Evolutionary conservation across 1,284 basidiomycete genomes (phyloP).

Genomic region (Apiotrichum gracile): DNA sequence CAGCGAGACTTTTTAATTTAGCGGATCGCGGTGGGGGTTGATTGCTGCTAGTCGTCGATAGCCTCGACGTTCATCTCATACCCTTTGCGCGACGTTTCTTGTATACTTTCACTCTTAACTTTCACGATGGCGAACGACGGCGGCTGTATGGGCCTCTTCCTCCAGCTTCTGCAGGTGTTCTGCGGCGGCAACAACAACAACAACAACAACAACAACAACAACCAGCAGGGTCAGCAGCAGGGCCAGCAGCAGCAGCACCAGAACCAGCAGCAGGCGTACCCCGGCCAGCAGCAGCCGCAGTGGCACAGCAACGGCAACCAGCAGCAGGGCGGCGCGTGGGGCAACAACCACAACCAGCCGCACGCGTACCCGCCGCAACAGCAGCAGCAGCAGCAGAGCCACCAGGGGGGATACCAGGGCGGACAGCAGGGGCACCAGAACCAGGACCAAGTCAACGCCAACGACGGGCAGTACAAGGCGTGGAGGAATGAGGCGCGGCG

Average conservation of each 20-base stretch:
- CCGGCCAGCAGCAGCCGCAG: constrained; percentile 15
- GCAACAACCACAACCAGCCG: constrained; percentile 19
- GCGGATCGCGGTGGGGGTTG: too few relatives aligned
- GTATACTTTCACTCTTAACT: too few relatives aligned
- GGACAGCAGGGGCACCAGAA: constrained; percentile 48
- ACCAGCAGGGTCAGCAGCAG: constrained; percentile 15
- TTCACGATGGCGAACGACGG: constrained; percentile 4
- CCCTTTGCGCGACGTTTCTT: too few relatives aligned
- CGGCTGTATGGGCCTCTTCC: constrained; percentile 4
- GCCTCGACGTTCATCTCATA: neutral
- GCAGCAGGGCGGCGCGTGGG: constrained; percentile 1
- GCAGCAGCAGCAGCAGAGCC: constrained; percentile 5
- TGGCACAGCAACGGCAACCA: constrained; percentile 3
- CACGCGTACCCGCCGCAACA: constrained; percentile 13
- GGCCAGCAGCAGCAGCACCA: constrained; percentile 16
- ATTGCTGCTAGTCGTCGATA: too few relatives aligned
- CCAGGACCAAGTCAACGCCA: constrained; percentile 49
- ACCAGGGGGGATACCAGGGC: neutral
- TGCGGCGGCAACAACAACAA: constrained; percentile 18
- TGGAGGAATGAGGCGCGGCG: constrained; percentile 67
- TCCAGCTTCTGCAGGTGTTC: constrained; percentile 25
- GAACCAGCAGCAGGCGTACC: constrained; percentile 16
- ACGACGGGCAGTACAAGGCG: constrained; percentile 59
- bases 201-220: constrained; percentile 16
- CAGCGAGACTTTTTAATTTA: too few relatives aligned